phyloP scores from a whole-genome alignment of 306 rosid genomes.

The Aeschynomene evenia region DNA sequence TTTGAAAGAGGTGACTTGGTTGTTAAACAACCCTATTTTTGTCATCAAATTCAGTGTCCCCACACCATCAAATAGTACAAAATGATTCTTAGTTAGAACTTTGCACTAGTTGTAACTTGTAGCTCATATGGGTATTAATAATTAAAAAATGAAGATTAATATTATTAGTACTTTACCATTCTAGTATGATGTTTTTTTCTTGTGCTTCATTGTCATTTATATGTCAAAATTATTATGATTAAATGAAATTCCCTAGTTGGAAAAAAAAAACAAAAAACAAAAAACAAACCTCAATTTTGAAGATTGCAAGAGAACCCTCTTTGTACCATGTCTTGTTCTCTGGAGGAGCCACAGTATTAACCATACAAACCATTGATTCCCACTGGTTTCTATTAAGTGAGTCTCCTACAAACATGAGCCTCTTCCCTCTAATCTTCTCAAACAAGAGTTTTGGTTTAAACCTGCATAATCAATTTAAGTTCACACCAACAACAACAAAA shows the following conservation, averaged over 20 bases:
- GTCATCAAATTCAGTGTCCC: constrained; percentile 28
- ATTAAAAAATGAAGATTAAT: background rate
- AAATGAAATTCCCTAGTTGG: background rate
- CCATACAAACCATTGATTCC: constrained; percentile 99
- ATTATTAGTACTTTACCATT: background rate
- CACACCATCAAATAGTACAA: background rate
- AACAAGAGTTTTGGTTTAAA: constrained; percentile 81
- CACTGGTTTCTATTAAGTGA: constrained; percentile 96
- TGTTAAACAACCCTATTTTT: constrained; percentile 1
- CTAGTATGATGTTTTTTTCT: constrained; percentile 1
- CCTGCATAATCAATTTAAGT: constrained; percentile 44
- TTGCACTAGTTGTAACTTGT: background rate
- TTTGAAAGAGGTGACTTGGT: constrained; percentile 23
- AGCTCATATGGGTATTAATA: background rate
- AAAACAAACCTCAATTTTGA: constrained; percentile 71
- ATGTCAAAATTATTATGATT: background rate
- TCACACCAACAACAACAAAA: background rate
- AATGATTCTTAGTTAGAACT: background rate
- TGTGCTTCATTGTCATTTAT: background rate
- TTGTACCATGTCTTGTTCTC: constrained; percentile 79
- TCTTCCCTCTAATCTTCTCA: constrained; percentile 89
- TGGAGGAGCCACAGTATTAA: constrained; percentile 62
- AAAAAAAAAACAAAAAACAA: background rate
- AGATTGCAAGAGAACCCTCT: constrained; percentile 74
- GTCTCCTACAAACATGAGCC: constrained; percentile 97